These are phyloP conservation scores for Ustilago crameri DNA, from an alignment of 1,284 basidiomycete genomes.

Conservation along the genomic window DNA sequence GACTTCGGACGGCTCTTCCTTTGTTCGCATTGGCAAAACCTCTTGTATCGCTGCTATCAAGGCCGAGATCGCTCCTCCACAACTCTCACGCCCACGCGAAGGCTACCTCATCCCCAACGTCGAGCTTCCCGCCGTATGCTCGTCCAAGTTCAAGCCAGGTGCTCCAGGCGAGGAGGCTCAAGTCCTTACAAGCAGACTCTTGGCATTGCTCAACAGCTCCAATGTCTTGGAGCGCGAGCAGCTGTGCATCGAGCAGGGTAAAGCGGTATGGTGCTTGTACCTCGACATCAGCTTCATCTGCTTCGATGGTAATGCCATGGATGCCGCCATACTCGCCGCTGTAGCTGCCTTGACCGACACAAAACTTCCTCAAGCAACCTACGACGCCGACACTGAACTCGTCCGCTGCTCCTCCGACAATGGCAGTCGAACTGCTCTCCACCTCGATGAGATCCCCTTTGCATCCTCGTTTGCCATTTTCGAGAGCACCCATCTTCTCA, in stretches of 20 bases:
- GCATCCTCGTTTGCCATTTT: constrained; percentile 84
- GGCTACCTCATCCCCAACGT: constrained; percentile 75
- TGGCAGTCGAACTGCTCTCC: constrained; percentile 71
- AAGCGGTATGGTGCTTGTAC: constrained; percentile 89
- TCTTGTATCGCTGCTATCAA: constrained; percentile 55
- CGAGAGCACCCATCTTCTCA: constrained; percentile 77
- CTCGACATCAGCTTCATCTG: constrained; percentile 94
- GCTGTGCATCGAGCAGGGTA: constrained; percentile 82
- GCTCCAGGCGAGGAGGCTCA: constrained; percentile 74
- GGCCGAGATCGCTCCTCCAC: constrained; percentile 48
- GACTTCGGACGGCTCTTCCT: constrained; percentile 46
- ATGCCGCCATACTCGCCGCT: constrained; percentile 87
- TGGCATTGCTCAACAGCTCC: constrained; percentile 73
- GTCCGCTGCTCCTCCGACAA: constrained; percentile 75
- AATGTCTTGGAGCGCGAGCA: constrained; percentile 74
- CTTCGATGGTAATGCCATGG: constrained; percentile 94
- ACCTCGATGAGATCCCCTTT: constrained; percentile 73
- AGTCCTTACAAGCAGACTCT: constrained; percentile 57
- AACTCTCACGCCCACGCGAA: constrained; percentile 28
- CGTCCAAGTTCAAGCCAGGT: constrained; percentile 90
- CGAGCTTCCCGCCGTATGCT: constrained; percentile 90
- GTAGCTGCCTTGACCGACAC: constrained; percentile 83
- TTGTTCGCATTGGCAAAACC: constrained; percentile 48
- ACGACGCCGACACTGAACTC: constrained; percentile 76
- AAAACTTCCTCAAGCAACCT: constrained; percentile 77